phyloP scores from a whole-genome alignment of 2,329 filamentous ascomycete species.

The Pezicula radicicola region DNA sequence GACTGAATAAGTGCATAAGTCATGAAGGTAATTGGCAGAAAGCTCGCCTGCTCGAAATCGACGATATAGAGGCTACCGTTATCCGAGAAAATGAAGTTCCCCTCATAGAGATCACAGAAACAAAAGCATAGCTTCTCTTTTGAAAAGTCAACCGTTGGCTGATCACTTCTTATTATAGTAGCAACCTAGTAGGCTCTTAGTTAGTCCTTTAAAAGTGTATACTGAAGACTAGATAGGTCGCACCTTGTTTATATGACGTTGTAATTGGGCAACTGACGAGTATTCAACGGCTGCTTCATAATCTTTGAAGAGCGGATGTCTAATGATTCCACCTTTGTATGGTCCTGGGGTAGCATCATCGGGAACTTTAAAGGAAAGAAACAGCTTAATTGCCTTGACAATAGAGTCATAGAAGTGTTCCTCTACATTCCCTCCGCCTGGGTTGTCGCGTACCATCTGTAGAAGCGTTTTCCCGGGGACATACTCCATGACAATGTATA shows the following conservation, averaged over 20 bases:
- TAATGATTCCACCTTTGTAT: slow-evolving; percentile 8
- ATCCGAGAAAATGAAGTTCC: slow-evolving; percentile 7
- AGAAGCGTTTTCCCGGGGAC: neutral
- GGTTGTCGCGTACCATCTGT: no score
- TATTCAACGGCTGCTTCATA: neutral
- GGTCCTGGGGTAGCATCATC: slow-evolving; percentile 1
- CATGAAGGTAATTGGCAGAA: slow-evolving; percentile 5
- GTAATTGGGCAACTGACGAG: neutral
- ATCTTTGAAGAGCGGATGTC: slow-evolving; percentile 13
- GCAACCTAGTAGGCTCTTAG: slow-evolving; percentile 1
- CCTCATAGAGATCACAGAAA: slow-evolving; percentile 9
- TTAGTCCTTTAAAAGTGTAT: neutral
- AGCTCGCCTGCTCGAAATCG: slow-evolving; percentile 5
- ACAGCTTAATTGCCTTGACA: slow-evolving; percentile 9
- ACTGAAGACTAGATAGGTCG: neutral
- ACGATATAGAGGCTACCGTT: slow-evolving; percentile 4
- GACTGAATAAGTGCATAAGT: neutral
- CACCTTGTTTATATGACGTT: neutral
- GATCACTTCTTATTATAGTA: neutral
- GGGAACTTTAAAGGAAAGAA: slow-evolving; percentile 9
- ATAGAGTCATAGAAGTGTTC: slow-evolving; percentile 5
- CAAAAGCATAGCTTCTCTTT: slow-evolving; percentile 8
- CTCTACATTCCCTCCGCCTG: neutral
- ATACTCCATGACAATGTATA: slow-evolving; percentile 10
- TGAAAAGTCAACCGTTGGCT: slow-evolving; percentile 2